Evolutionary conservation across 2,329 filamentous ascomycete genomes (phyloP), one percentile per base, ranked within the genome.

Genomic region (Pseudogymnoascus sp.): DNA sequence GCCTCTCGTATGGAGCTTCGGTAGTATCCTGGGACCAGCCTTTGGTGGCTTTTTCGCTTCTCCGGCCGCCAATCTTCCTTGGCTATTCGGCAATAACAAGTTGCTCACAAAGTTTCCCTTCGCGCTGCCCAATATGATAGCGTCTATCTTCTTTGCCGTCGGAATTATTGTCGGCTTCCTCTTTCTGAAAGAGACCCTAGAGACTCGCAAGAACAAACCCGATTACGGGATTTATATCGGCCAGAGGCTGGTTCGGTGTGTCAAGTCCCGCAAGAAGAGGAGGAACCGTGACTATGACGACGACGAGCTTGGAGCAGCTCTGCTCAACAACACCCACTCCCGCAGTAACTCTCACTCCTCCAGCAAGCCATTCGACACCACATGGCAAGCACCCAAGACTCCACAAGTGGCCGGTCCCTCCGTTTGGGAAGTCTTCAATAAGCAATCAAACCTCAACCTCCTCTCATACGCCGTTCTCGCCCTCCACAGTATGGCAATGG

Each of bases 1-100:
- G 93, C 93, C 93, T 3, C 77, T 97, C 14, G 90, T 89, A 57
- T 97, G 91, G 89, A 92, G 87, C 10, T 79, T 97, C 62, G 93
- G 93, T 0, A 89, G 86, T 37, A 91, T 96, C 39, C 89, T 96
- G 68, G 93, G 93, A 0, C 93, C 93, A 1, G 87, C 86, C 3
- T 89, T 97, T 71, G 93, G 93, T 29, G 93, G 93, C 4, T 87
- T 91, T 66, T 85, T 97, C 65, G 91, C 92, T 7, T 87, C 91
- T 64, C 93, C 93, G 0, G 86, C 87, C 0, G 81, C 87, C 65
- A 87, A 92, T 64, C 86, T 89, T 71, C 91, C 92, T 0, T 75
- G 76, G 2, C 64, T 91, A 2, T 96, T 96, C 70, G 86, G 86
- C 5, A 75, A 82, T 39, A 85, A 80, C 45, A 77, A 78, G 63